phyloP scores from a whole-genome alignment of 768 basidiomycete species.

The Podaxis rugospora region DNA sequence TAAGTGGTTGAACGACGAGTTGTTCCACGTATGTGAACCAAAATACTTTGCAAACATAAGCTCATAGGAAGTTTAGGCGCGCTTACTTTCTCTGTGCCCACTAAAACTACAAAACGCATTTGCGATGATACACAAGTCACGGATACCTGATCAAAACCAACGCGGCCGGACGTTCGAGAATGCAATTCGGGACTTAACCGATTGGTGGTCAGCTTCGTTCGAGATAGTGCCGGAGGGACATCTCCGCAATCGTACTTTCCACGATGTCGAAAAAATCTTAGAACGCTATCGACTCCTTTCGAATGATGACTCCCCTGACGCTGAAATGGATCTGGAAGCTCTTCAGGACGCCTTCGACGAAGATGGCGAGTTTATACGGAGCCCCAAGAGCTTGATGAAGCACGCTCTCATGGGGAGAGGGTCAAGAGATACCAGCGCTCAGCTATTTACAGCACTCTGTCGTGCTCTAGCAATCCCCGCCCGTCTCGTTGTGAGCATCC shows the following conservation, averaged over 20 bases:
- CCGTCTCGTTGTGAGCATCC: slow-evolving; percentile 83
- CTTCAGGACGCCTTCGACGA: slow-evolving; percentile 45
- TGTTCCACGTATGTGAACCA: slow-evolving; percentile 69
- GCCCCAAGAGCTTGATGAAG: slow-evolving; percentile 88
- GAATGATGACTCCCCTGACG: slow-evolving; percentile 22
- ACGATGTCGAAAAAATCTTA: slow-evolving; percentile 55
- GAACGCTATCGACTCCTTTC: slow-evolving; percentile 25
- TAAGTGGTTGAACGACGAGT: slow-evolving; percentile 73
- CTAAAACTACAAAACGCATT: slow-evolving; percentile 78
- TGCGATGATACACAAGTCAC: slow-evolving; percentile 73
- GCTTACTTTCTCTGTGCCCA: slow-evolving; percentile 84
- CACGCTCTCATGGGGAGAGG: slow-evolving; percentile 79
- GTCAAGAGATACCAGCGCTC: slow-evolving; percentile 81
- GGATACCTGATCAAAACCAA: slow-evolving; percentile 72
- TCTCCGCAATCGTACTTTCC: slow-evolving; percentile 72
- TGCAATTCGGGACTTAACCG: slow-evolving; percentile 65
- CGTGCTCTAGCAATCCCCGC: slow-evolving; percentile 84
- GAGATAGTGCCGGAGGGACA: slow-evolving; percentile 59
- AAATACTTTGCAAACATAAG: background rate
- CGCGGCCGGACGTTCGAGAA: slow-evolving; percentile 88
- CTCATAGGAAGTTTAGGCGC: slow-evolving; percentile 51
- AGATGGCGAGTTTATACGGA: slow-evolving; percentile 66
- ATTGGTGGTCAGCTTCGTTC: slow-evolving; percentile 87
- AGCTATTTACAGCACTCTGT: slow-evolving; percentile 88
- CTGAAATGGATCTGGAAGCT: slow-evolving; percentile 34